Evolutionary conservation across 768 basidiomycete genomes (phyloP), one percentile per base, ranked within the genome.

Genomic region (Kwoniella sp.): DNA sequence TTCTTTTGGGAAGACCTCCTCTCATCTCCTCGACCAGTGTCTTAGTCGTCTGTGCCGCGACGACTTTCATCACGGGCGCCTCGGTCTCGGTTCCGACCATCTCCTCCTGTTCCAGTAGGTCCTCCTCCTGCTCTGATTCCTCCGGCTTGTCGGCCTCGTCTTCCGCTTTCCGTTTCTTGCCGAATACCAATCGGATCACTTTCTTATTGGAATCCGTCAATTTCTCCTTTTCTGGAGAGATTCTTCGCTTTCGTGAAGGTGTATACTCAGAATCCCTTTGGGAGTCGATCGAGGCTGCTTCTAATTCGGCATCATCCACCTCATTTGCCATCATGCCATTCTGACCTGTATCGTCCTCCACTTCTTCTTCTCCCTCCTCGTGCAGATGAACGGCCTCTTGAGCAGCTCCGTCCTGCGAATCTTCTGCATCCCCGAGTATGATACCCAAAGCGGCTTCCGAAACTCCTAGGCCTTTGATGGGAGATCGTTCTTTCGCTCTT

Each of bases 101-200:
- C 24, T 37, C 46, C n/a, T 25, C n/a, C 21, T 44, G 49, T 40
- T 10, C 46, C 55, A 33, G 10, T 22, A 47, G 27, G 15, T 21
- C 19, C 12, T 52, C 55, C 48, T 58, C 65, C 21, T 30, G 29
- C 37, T 62, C 37, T 13, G 36, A 46, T 21, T 40, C 46, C 12
- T 49, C 57, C 19, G 19, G 19, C 12, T 46, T 50, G 9, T 40
- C 29, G 7, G 21, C 57, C 2, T 12, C 63, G 24, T 12, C 63
- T 17, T 64, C 63, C 17, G 58, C 63, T 30, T 64, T 64, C 21
- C 63, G 26, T 27, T 64, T 64, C 22, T 46, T 58, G 30, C 52
- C 58, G 15, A 64, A 54, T 17, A 64, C 52, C 25, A 64, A 36
- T 13, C 58, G 48, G n/a, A 64, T 58, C 1, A 64, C 57, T 21